Evolutionary conservation across 2,329 filamentous ascomycete species (phyloP), one percentile per base, ranked within the genome.

Genomic region (Sclerotiophoma versabilis): DNA sequence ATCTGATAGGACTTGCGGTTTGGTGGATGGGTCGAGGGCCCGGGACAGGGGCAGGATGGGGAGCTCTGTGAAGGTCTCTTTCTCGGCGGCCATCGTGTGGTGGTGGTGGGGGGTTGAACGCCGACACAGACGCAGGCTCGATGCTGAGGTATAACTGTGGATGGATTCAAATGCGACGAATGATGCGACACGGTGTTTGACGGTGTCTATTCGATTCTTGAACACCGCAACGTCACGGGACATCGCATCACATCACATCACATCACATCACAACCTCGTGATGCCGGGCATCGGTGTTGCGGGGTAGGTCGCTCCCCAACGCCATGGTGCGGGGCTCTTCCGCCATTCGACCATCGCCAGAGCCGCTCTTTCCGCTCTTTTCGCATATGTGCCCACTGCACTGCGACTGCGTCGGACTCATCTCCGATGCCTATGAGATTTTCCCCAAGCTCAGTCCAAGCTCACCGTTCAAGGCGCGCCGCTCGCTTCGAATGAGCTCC

Each of bases 1-100:
- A 48, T 90, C 81, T 0, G 79, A 75, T 0, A 96, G 83, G 66
- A 96, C 95, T 26, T 77, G 78, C 2, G 89, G 83, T 75, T 95
- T 96, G 0, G 89, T 92, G 5, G 78, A 87, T 15, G 84, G 81
- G 62, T 86, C 77, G 59, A 81, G 79, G 32, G 91, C 88, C 19
- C 84, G 79, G 12, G 88, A 84, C 55, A 96, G 82, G 71, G 93
- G 90, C 29, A 96, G 82, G 46, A 95, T 84, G 1, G 92, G 92
- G 53, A 96, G 87, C 2, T 84, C 82, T 2, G 84, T 87, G 78
- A 96, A 96, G 4, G 50, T 19, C 10, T 54, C 23, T 12, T 44
- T 7, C 19, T 37, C 29, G 17, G 23, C 19, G 5, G 34, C 29
- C 34, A 39, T 51, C 12, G 32, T 27, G 22, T 25, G 12, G 20